phyloP scores from a whole-genome alignment of 1,284 basidiomycete species.

The Puccinia hordei region DNA sequence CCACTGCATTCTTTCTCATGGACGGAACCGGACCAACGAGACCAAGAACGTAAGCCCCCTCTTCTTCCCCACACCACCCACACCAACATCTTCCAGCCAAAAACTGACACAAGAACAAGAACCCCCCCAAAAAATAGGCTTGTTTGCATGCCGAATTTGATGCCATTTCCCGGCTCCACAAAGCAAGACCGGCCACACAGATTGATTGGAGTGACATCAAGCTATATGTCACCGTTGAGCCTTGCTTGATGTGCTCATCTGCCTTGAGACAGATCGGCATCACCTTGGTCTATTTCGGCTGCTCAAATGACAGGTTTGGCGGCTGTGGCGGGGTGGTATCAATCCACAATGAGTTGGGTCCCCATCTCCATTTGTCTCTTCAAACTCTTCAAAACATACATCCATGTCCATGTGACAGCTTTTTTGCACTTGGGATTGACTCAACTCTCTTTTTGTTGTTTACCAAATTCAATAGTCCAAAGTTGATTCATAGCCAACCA shows the following conservation, averaged over 20 bases:
- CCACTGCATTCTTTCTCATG: slow-evolving; percentile 71
- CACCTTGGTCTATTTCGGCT: slow-evolving; percentile 86
- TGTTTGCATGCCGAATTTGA: slow-evolving; percentile 97
- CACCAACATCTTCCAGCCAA: background rate
- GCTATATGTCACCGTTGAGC: slow-evolving; percentile 97
- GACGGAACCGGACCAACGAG: slow-evolving; percentile 92
- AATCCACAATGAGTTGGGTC: slow-evolving; percentile 73
- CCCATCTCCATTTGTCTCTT: too few relatives aligned
- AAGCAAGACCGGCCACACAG: slow-evolving; percentile 33
- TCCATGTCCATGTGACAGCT: too few relatives aligned
- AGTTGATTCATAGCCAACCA: slow-evolving; percentile 65
- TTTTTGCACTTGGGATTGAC: too few relatives aligned
- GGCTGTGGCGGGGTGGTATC: slow-evolving; percentile 93
- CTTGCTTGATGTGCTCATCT: slow-evolving; percentile 98
- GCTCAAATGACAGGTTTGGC: slow-evolving; percentile 93
- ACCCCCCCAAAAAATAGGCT: slow-evolving; percentile 74
- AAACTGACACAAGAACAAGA: background rate
- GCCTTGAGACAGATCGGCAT: slow-evolving; percentile 92
- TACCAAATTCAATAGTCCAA: too few relatives aligned
- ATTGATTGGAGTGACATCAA: slow-evolving; percentile 73
- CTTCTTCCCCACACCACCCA: too few relatives aligned
- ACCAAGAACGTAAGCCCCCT: slow-evolving; percentile 73
- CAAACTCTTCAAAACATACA: too few relatives aligned
- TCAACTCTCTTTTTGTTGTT: too few relatives aligned
- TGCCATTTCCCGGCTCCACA: slow-evolving; percentile 82